A percentile compares a stretch with the other conserved stretches of the same genome.
Conservation (phyloP, 345 rosid genomes). For the Populus euphratica region DNA sequence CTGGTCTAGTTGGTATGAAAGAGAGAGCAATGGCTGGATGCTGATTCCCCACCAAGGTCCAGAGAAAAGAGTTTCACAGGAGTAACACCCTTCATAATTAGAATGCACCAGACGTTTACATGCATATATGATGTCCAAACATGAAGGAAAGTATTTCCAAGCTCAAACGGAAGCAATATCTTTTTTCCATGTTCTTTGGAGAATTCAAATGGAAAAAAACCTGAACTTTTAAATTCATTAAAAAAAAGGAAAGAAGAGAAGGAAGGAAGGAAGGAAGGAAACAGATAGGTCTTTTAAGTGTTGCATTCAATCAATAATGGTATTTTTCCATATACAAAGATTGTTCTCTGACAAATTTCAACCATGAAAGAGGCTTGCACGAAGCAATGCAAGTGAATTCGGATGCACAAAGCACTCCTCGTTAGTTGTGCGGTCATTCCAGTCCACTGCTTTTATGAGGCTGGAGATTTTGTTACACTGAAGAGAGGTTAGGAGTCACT, state of each 20-base stretch:
- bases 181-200: too few relatives aligned
- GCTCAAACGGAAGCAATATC: too few relatives aligned
- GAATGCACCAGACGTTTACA: neutral
- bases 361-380: constrained; percentile 24
- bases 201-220: too few relatives aligned
- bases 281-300: neutral
- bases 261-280: neutral
- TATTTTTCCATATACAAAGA: neutral
- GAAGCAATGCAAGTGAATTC: constrained; percentile 46
- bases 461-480: constrained; percentile 5
- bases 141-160: neutral
- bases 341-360: constrained; percentile 31
- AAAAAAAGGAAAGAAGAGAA: neutral
- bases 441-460: constrained; percentile 20
- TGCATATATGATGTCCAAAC: neutral
- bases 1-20: constrained; percentile 9
- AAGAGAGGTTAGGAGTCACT: constrained; percentile 1
- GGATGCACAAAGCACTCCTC: constrained; percentile 30
- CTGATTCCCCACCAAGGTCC: constrained; percentile 38
- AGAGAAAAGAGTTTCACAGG: constrained; percentile 38
- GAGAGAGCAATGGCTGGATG: constrained; percentile 38
- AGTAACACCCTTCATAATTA: constrained; percentile 34
- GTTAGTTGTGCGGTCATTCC: constrained; percentile 23
- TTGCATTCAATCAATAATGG: neutral
- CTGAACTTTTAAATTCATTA: neutral